Evolutionary conservation across 257 asterid species (phyloP), one percentile per base, ranked within the genome.

Genomic region (Nicotiana benthamiana): DNA sequence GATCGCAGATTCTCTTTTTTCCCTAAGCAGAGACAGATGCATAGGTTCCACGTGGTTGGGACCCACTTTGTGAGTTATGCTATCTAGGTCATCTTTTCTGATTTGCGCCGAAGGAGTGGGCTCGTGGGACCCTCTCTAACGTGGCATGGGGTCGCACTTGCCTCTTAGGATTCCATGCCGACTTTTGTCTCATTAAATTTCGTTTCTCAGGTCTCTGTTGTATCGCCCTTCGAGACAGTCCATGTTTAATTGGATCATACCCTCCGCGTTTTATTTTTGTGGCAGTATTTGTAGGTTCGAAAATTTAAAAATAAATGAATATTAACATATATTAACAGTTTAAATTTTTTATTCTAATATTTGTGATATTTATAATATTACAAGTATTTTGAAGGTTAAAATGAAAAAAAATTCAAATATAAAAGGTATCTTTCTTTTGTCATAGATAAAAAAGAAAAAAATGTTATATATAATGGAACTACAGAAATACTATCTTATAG

Each of bases 21-120:
- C 56, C 57, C 34, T 70, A 7, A 12, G n/a, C 77, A 1, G 16
- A 24, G 9, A 74, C 78, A 74, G 24, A 0, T 74, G 43, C 79
- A 81, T 88, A 87, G 87, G 84, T 80, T 75, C 79, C 87, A 90
- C 90, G 87, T 90, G 93, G 92, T 82, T n/a, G 91, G 90, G 65
- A 81, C 88, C 83, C 53, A 27, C 26, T 48, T 65, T 32, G 28
- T 51, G 13, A 36, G 40, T 81, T 59, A 15, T 79, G 79, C 27
- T 6, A 84, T 85, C 87, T 82, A 82, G 76, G 81, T 86, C 86
- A 86, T 79, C 85, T 32, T 36, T 80, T 66, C 80, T 66, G 34
- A 77, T 57, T 53, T 32, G 65, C 22, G 52, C 27, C 70, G 76
- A 80, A 80, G 64, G 10, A 65, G 32, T 15, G 51, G 54, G 30